phyloP scores from a whole-genome alignment of 495 filamentous ascomycete species.

The Tuber melanosporum region DNA sequence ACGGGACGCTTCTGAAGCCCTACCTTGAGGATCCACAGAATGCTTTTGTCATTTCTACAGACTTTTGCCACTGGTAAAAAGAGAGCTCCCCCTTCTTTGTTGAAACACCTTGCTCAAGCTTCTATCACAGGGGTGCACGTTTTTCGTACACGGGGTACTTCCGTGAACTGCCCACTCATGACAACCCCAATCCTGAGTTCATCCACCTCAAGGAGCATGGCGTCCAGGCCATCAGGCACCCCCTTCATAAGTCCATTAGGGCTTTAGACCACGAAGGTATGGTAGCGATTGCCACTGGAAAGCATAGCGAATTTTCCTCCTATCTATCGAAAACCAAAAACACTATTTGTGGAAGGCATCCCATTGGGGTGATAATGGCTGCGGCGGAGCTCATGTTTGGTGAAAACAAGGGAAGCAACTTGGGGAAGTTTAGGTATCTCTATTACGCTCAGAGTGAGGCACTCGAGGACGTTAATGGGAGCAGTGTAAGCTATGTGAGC shows the following conservation, averaged over 20 bases:
- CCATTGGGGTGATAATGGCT: conserved; percentile 90
- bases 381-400: conserved; percentile 59
- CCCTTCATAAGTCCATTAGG: conserved; percentile 73
- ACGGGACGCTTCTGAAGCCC: conserved; percentile 65
- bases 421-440: conserved; percentile 65
- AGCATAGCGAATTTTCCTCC: conserved; percentile 60
- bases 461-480: conserved; percentile 63
- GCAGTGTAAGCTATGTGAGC: conserved; percentile 90
- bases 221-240: conserved; percentile 34
- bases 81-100: neutral
- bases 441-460: conserved; percentile 86
- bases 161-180: conserved; percentile 49
- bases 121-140: conserved; percentile 51
- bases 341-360: conserved; percentile 92
- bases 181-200: conserved; percentile 14
- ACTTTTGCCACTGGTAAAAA: conserved; percentile 85
- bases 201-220: conserved; percentile 35
- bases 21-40: conserved; percentile 71
- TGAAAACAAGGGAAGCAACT: conserved; percentile 48
- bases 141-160: conserved; percentile 82
- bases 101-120: conserved; percentile 9
- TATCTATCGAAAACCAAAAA: conserved; percentile 69
- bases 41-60: conserved; percentile 81
- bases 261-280: conserved; percentile 75
- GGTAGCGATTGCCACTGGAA: conserved; percentile 69